A percentile compares a stretch with the other conserved stretches of the same genome.
Conservation (phyloP, 2,329 filamentous ascomycete species). For the Pezicula rhizophila region DNA sequence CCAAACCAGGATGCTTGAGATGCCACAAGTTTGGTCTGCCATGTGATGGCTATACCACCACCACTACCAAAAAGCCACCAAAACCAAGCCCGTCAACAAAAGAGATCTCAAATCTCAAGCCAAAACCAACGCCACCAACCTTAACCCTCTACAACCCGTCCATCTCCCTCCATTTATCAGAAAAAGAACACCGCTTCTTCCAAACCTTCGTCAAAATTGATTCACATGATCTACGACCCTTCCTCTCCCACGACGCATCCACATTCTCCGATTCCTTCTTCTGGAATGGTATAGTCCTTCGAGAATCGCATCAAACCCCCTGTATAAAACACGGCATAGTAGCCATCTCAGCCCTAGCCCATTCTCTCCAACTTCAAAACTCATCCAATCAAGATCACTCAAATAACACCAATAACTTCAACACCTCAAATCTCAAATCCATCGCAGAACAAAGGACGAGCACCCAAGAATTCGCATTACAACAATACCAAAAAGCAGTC, state of each 20-base stretch:
- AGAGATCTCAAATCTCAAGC: no score
- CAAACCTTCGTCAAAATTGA: conserved; percentile 12
- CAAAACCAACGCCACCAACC: no score
- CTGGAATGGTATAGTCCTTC: conserved; percentile 17
- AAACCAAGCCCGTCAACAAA: no score
- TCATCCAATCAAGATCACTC: neutral
- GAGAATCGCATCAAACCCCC: conserved; percentile 10
- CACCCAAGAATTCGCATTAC: conserved; percentile 16
- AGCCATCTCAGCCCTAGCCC: conserved; percentile 17
- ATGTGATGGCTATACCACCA: conserved; percentile 8
- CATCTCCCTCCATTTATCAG: conserved; percentile 4
- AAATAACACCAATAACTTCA: no score
- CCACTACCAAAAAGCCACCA: no score
- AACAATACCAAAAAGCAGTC: conserved; percentile 22
- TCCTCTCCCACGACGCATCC: conserved; percentile 7
- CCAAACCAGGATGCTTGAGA: conserved; percentile 3
- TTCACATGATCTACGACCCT: no score
- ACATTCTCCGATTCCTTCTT: conserved; percentile 44
- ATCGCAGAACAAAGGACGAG: no score
- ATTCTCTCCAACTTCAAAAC: conserved; percentile 6
- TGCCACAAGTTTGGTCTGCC: conserved; percentile 3
- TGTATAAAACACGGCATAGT: conserved; percentile 22
- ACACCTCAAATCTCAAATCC: conserved; percentile 8
- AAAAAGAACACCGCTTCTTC: conserved; percentile 19
- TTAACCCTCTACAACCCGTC: no score